phyloP scores from a whole-genome alignment of 1,284 basidiomycete species.

The Mycosarcoma maydis region DNA sequence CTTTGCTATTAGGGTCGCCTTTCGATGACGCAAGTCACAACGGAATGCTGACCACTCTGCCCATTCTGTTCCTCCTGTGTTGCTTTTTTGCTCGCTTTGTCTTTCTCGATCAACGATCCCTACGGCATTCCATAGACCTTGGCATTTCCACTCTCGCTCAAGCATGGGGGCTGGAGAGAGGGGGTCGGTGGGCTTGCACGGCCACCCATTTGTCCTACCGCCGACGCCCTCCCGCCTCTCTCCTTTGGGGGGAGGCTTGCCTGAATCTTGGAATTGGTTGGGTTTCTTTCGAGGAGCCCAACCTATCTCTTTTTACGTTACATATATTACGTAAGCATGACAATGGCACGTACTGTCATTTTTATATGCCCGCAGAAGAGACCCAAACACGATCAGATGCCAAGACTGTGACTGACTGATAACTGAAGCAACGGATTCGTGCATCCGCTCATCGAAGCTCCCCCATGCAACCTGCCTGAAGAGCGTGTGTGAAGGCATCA shows the following conservation, averaged over 20 bases:
- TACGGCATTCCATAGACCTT: slow-evolving; percentile 36
- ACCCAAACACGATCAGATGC: too few species aligned
- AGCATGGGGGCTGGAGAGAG: slow-evolving; percentile 54
- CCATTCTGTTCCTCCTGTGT: not conserved
- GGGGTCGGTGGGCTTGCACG: slow-evolving; percentile 54
- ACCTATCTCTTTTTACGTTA: slow-evolving; percentile 14
- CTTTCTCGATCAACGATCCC: not conserved
- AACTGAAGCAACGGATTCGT: too few species aligned
- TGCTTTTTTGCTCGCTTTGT: not conserved
- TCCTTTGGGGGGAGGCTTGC: slow-evolving; percentile 53
- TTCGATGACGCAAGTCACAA: not conserved
- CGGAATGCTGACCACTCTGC: not conserved
- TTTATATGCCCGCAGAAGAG: too few species aligned
- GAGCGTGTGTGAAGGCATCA: too few species aligned
- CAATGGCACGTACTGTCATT: too few species aligned
- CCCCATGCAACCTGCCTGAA: too few species aligned
- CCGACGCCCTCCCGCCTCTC: slow-evolving; percentile 53
- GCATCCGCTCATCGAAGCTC: too few species aligned
- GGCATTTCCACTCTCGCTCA: slow-evolving; percentile 57
- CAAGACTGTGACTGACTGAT: too few species aligned
- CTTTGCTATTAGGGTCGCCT: too few species aligned
- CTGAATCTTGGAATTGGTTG: slow-evolving; percentile 47
- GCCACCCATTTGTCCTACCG: slow-evolving; percentile 56
- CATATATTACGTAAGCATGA: slow-evolving; percentile 37
- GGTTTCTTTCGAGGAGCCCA: slow-evolving; percentile 24